Evolutionary conservation across 108 stramenopile genomes (phyloP).

Genomic region (Cafeteria roenbergensis): DNA sequence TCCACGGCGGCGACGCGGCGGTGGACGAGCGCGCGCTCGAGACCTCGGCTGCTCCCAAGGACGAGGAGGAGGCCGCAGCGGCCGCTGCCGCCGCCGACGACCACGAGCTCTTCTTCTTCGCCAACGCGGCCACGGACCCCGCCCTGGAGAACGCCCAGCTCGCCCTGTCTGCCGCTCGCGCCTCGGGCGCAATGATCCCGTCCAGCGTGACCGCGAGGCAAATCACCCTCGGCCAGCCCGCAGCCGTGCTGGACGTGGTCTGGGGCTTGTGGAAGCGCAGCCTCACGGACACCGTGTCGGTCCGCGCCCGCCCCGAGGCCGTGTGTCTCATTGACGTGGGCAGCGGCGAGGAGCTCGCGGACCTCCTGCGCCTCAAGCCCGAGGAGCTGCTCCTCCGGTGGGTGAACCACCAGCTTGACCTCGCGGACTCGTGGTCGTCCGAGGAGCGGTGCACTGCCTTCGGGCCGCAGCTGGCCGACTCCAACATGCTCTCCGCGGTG

Average conservation of each 20-base stretch:
- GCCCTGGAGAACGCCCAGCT: constrained; percentile 38
- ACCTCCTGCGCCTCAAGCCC: constrained; percentile 29
- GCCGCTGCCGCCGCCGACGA: neutral
- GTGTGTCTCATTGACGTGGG: constrained; percentile 37
- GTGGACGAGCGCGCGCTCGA: constrained; percentile 35
- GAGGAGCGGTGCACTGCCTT: constrained; percentile 8
- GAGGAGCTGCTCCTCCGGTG: constrained; percentile 41
- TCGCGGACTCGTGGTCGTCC: neutral
- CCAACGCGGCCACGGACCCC: constrained; percentile 2
- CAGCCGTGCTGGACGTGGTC: constrained; percentile 37
- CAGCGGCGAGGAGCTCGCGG: constrained; percentile 31
- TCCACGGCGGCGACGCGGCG: constrained; percentile 29
- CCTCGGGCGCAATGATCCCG: constrained; percentile 37
- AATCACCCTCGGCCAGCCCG: constrained; percentile 29
- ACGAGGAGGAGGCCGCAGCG: neutral
- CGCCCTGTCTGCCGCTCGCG: constrained; percentile 38
- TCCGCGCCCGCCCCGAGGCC: constrained; percentile 38
- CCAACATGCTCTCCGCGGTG: constrained; percentile 21
- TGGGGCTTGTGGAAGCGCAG: constrained; percentile 43
- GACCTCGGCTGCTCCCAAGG: neutral
- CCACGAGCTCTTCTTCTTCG: neutral
- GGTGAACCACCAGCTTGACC: constrained; percentile 46
- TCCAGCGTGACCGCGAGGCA: constrained; percentile 40
- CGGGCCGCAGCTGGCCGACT: constrained; percentile 25
- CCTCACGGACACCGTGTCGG: constrained; percentile 27